Percentiles rank a stretch among this genome's conserved stretches.
These are phyloP conservation scores for Blepharisma stoltei DNA, from an alignment of 73 alveolate species.

Conservation along the genomic window DNA sequence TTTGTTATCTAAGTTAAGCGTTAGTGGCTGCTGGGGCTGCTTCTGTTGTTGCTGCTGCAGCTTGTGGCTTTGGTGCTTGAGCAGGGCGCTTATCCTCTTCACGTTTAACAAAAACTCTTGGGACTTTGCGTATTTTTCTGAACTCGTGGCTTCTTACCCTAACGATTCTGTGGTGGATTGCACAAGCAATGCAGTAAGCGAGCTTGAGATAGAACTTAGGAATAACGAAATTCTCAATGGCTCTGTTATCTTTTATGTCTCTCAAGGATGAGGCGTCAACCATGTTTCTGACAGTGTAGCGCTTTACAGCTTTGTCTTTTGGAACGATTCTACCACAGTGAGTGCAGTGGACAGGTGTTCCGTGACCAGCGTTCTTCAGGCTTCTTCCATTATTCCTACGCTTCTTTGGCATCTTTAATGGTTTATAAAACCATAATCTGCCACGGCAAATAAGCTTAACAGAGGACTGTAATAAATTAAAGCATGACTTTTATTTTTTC, in stretches of 20 bases:
- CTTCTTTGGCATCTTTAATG: constrained; percentile 54
- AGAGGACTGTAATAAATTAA: too few relatives aligned
- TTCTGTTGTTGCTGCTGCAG: too few relatives aligned
- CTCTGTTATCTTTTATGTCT: constrained; percentile 52
- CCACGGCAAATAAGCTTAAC: too few relatives aligned
- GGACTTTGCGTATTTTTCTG: constrained; percentile 58
- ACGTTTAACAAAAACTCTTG: too few relatives aligned
- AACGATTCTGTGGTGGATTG: constrained; percentile 82
- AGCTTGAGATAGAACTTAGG: constrained; percentile 27
- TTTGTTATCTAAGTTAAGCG: too few relatives aligned
- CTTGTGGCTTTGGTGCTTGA: too few relatives aligned
- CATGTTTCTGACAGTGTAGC: constrained; percentile 84
- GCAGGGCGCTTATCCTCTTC: too few relatives aligned
- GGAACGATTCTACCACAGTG: constrained; percentile 88
- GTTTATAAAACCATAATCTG: too few relatives aligned
- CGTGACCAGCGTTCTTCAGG: constrained; percentile 89
- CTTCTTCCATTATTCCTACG: constrained; percentile 93
- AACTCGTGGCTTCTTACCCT: constrained; percentile 72
- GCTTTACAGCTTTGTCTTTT: constrained; percentile 92
- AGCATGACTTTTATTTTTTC: too few relatives aligned
- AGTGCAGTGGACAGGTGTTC: constrained; percentile 80
- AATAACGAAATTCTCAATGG: too few relatives aligned
- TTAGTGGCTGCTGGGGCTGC: too few relatives aligned
- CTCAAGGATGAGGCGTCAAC: constrained; percentile 92
- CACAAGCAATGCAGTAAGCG: constrained; percentile 86